A percentile compares a stretch with the other conserved stretches of the same genome.
Conservation (phyloP, 148 eudicot species). For the Vaccinium corymbosum region DNA sequence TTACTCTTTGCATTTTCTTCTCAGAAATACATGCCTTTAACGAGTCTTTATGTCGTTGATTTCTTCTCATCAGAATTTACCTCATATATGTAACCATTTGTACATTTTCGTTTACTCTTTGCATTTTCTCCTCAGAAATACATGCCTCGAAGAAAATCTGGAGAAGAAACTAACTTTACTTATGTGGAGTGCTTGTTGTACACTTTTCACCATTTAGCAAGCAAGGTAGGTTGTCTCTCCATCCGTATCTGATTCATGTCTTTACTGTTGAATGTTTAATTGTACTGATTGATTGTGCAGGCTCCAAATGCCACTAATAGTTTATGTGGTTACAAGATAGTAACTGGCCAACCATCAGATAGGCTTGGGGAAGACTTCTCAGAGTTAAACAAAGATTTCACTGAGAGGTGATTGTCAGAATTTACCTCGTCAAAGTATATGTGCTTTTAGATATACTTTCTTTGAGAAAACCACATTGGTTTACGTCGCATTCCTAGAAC, state of each 20-base stretch:
- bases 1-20: background rate
- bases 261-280: slow-evolving; percentile 30
- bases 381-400: slow-evolving; percentile 69
- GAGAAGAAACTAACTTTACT: slow-evolving; percentile 81
- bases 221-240: slow-evolving; percentile 51
- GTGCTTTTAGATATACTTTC: background rate
- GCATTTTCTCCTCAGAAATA: slow-evolving; percentile 48
- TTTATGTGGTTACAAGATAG: slow-evolving; percentile 86
- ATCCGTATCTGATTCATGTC: background rate
- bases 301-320: slow-evolving; percentile 94
- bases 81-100: background rate
- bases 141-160: slow-evolving; percentile 75
- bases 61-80: slow-evolving; percentile 5
- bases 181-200: slow-evolving; percentile 78
- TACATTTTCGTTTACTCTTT: background rate
- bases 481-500: background rate
- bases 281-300: slow-evolving; percentile 40
- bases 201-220: slow-evolving; percentile 86
- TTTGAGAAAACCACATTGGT: background rate
- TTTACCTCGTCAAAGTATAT: background rate
- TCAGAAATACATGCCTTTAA: slow-evolving; percentile 76
- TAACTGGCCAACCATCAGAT: slow-evolving; percentile 98
- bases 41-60: background rate
- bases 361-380: slow-evolving; percentile 98
- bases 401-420: slow-evolving; percentile 53